phyloP scores from a whole-genome alignment of 106 monocot genomes.

The Acanthochlamys bracteata region DNA sequence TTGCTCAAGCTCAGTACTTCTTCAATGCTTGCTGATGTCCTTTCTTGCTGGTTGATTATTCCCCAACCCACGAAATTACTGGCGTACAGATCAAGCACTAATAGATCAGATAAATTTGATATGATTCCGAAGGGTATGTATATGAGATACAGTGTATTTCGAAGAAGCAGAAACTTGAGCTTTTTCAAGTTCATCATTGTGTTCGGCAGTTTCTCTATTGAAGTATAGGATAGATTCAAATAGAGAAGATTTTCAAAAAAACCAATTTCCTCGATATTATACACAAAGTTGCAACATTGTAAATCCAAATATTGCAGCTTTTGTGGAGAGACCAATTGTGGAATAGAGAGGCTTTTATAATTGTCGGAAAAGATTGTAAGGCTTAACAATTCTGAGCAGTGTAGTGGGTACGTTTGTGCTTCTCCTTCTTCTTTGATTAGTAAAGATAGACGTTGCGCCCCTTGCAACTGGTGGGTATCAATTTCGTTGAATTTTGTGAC shows the following conservation, averaged over 20 bases:
- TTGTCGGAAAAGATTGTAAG: background rate
- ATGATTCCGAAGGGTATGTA: background rate
- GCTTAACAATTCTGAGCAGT: conserved; percentile 1
- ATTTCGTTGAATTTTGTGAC: background rate
- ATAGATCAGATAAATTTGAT: conserved; percentile 2
- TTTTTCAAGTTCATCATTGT: background rate
- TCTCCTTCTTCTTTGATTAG: background rate
- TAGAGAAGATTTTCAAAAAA: background rate
- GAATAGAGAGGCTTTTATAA: background rate
- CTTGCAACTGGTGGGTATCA: background rate
- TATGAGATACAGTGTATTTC: background rate
- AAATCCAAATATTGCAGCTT: conserved; percentile 20
- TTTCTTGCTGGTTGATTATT: background rate
- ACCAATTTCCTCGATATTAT: conserved; percentile 11
- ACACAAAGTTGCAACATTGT: conserved; percentile 4
- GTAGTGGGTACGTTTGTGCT: background rate
- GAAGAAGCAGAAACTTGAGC: conserved; percentile 8
- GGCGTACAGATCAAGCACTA: background rate
- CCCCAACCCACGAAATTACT: background rate
- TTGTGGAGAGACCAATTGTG: background rate
- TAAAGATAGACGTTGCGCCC: conserved; percentile 2
- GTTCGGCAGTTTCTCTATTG: conserved; percentile 3
- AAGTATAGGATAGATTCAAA: conserved; percentile 14
- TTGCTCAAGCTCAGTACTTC: background rate
- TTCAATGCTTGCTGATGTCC: background rate